Base-by-base conservation (phyloP, 139 green algal genomes). In the Pleodorina starrii region DNA sequence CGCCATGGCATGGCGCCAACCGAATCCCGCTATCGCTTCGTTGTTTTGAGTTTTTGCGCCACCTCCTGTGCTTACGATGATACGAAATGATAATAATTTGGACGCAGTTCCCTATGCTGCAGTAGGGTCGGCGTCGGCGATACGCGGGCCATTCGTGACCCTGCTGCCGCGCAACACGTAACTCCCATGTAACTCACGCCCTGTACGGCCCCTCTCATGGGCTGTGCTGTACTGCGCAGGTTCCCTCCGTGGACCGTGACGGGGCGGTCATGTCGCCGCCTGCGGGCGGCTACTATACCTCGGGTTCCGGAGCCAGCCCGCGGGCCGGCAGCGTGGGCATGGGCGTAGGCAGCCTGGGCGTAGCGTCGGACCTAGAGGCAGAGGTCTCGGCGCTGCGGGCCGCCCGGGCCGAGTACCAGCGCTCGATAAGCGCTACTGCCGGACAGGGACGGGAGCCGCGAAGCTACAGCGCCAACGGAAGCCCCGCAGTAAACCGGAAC, bases 401-500 rank as follows among this genome's bases (percentile, higher is more conserved):
- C n/a, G 84, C 77, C 11, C 63, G 90, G 1, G 81, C 32, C 5
- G 79, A 88, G 29, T 93, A 88, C 75, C 90, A 91, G 59, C 63
- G 42, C 25, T 85, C 72, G 7, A 38, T 92, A 23, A 60, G 83
- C 32, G 57, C 85, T 66, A 25, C 54, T 66, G 54, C 54, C 54
- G 5, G 54, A 66, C 75, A 83, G 75, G 44, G 1, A 23, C 44
- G 75, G 27, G 44, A 82, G 9, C 17, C 44, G 4, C 66, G 66
- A 16, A 69, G 29, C 44, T 79, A 63, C n/a, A 88, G 82, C 43
- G 12, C 46, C 43, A 88, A 32, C 82, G 44, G 3, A 36, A 80
- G 63, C 44, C 82, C 82, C 21, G 63, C 66, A 32, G 23, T 51
- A 1, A 80, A 69, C 66, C 43, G 79, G 14, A 54, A 77, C 0